Evolutionary conservation across 176 grass and related monocot species (phyloP).

Genomic region (Aegilops umbellulata): DNA sequence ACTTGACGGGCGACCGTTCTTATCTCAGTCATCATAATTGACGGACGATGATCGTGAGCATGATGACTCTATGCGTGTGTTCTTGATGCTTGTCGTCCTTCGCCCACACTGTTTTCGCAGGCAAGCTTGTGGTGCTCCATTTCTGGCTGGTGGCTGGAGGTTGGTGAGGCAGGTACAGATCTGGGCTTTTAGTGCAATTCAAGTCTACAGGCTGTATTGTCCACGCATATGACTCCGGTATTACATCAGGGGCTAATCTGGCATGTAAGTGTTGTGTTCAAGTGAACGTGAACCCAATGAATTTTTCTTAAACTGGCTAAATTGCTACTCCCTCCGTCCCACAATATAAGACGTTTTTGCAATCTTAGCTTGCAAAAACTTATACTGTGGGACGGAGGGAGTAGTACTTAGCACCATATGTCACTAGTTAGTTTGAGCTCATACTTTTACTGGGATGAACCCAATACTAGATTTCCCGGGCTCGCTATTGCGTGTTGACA

Average conservation of each 20-base stretch:
- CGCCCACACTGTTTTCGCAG: neutral
- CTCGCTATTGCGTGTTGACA: conserved; percentile 5
- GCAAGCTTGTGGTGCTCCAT: neutral
- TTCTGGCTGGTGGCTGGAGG: neutral
- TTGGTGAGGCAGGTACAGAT: neutral
- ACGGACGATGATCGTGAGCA: neutral
- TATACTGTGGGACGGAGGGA: too few species aligned
- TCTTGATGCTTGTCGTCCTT: neutral
- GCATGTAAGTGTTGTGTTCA: neutral
- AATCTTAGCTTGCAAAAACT: too few species aligned
- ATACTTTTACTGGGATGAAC: too few species aligned
- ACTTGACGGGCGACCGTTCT: neutral
- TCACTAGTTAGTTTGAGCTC: neutral
- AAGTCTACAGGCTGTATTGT: neutral
- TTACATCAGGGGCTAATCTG: neutral
- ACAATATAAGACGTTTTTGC: too few species aligned
- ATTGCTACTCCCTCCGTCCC: neutral
- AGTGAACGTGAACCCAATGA: neutral
- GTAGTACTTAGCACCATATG: neutral
- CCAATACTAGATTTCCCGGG: neutral
- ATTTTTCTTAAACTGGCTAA: neutral
- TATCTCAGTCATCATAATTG: neutral
- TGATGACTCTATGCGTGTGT: neutral
- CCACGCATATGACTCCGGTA: neutral
- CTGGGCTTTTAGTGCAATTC: neutral